A percentile compares a stretch with the other conserved stretches of the same genome.
These are phyloP conservation scores for Claviceps paspali DNA, from an alignment of 2,329 filamentous ascomycete species.

Conservation along the genomic window DNA sequence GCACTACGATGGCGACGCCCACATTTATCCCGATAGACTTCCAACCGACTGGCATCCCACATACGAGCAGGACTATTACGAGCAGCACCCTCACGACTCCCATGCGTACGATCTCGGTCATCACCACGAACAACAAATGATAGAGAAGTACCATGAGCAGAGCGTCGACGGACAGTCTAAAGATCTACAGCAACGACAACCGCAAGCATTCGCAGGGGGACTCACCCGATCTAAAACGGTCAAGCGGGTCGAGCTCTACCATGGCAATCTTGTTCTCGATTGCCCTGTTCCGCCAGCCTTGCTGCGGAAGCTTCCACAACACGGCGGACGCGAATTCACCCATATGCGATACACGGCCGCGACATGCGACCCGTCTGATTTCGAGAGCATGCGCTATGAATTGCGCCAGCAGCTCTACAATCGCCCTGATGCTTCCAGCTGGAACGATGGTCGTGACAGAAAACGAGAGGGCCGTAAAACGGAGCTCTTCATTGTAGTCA, in stretches of 20 bases:
- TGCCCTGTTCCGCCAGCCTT: conserved; percentile 86
- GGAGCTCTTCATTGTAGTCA: conserved; percentile 90
- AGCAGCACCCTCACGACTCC: conserved; percentile 22
- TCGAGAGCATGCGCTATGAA: conserved; percentile 80
- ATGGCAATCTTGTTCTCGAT: conserved; percentile 91
- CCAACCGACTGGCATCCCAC: conserved; percentile 28
- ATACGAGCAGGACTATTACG: conserved; percentile 38
- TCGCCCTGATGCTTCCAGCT: too few relatives aligned
- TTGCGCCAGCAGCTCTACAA: conserved; percentile 86
- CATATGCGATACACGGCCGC: conserved; percentile 91
- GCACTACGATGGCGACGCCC: conserved; percentile 21
- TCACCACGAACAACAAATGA: conserved; percentile 60
- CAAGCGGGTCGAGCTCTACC: conserved; percentile 93
- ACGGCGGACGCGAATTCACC: conserved; percentile 81
- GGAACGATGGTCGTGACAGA: too few relatives aligned
- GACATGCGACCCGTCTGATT: conserved; percentile 82
- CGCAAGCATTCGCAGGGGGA: conserved; percentile 20
- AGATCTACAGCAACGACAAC: background rate
- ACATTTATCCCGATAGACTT: conserved; percentile 51
- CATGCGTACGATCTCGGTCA: conserved; percentile 56
- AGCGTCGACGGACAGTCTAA: conserved; percentile 25
- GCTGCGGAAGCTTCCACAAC: conserved; percentile 76
- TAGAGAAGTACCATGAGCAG: conserved; percentile 44
- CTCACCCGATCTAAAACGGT: conserved; percentile 95
- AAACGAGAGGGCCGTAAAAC: too few relatives aligned